phyloP scores from a whole-genome alignment of 805 yeast genomes.

The Yamadazyma kitorensis region DNA sequence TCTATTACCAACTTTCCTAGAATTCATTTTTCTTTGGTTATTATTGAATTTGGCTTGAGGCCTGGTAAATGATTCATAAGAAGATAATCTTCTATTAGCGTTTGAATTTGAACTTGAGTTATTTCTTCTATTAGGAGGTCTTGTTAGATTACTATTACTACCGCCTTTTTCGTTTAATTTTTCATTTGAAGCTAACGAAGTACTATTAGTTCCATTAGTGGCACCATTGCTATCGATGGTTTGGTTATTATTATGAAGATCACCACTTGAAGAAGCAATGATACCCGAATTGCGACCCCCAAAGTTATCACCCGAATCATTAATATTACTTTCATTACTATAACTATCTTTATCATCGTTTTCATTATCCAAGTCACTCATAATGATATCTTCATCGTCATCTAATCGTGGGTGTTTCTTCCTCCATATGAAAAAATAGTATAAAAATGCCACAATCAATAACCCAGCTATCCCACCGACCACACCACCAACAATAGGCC shows the following conservation, averaged over 20 bases:
- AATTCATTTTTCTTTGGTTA: constrained; percentile 17
- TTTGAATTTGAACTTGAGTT: constrained; percentile 5
- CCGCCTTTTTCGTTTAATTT: no score
- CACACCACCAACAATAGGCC: constrained; percentile 43
- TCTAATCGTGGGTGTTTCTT: constrained; percentile 29
- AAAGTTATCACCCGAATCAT: no score
- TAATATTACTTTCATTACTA: constrained; percentile 17
- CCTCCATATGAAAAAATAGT: constrained; percentile 28
- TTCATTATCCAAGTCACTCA: constrained; percentile 17
- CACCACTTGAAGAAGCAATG: no score
- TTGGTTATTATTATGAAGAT: no score
- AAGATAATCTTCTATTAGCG: constrained; percentile 27
- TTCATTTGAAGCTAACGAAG: not conserved
- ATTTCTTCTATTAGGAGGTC: constrained; percentile 6
- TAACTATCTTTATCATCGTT: constrained; percentile 17
- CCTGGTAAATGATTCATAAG: constrained; percentile 44
- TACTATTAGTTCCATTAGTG: not conserved
- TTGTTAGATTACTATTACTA: no score
- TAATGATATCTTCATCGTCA: constrained; percentile 25
- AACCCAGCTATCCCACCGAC: constrained; percentile 35
- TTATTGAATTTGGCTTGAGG: constrained; percentile 25
- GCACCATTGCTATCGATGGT: not conserved
- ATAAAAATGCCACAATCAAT: constrained; percentile 23
- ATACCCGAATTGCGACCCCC: no score
- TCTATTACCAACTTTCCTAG: constrained; percentile 16